Conservation (phyloP, 306 rosid species). For the Nissolia schottii region DNA sequence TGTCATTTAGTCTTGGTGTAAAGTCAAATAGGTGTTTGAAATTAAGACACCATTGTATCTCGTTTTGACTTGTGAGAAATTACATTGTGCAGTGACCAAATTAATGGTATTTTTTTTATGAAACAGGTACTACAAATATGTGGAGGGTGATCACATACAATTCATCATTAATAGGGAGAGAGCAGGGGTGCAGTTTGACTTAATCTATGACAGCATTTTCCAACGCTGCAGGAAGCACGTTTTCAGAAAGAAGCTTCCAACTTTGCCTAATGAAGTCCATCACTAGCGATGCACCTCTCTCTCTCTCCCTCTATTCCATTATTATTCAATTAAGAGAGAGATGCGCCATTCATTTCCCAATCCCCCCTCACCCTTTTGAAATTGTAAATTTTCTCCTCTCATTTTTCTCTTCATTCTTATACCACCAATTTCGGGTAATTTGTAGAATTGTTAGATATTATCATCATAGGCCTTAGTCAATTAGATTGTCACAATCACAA, state of each 20-base stretch:
- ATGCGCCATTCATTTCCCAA: constrained; percentile 18
- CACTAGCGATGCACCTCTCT: constrained; percentile 35
- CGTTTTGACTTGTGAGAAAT: not conserved
- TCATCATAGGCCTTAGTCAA: constrained; percentile 23
- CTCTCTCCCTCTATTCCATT: too few species aligned
- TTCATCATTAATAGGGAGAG: constrained; percentile 87
- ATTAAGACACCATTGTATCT: not conserved
- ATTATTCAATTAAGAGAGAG: constrained; percentile 7
- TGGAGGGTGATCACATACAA: constrained; percentile 85
- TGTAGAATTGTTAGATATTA: constrained; percentile 33
- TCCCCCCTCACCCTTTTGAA: constrained; percentile 24
- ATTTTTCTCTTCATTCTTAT: not conserved
- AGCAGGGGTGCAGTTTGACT: constrained; percentile 92
- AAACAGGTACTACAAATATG: constrained; percentile 84
- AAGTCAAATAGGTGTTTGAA: not conserved
- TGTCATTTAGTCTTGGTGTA: not conserved
- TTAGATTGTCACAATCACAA: constrained; percentile 23
- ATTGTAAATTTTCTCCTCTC: constrained; percentile 14
- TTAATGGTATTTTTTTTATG: not conserved
- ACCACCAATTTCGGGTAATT: constrained; percentile 9
- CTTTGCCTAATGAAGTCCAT: constrained; percentile 60
- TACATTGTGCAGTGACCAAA: not conserved
- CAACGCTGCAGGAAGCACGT: constrained; percentile 94
- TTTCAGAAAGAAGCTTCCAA: constrained; percentile 64
- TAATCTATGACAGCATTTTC: constrained; percentile 83